Percentiles rank a stretch among this genome's conserved stretches.
These are phyloP conservation scores for Cutaneotrichosporon cyanovorans DNA, from an alignment of 1,284 basidiomycete genomes.

Conservation along the genomic window DNA sequence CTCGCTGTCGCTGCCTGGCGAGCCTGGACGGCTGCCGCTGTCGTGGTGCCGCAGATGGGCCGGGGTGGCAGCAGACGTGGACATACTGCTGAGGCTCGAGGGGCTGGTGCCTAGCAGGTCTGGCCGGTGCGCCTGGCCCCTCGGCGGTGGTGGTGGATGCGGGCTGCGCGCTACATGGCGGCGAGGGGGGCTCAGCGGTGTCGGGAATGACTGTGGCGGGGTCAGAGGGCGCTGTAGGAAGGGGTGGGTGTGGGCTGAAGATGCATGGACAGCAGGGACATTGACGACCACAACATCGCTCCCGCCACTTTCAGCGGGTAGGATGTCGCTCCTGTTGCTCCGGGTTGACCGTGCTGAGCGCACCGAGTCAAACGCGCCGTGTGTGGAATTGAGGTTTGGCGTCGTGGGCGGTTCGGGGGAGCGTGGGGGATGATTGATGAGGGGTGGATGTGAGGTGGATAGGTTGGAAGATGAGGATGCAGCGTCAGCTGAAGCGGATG, in stretches of 20 bases:
- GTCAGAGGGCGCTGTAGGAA: neutral
- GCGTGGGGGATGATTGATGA: no score
- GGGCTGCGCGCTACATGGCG: neutral
- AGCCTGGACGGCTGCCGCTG: neutral
- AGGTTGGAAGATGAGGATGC: no score
- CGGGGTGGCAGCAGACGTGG: neutral
- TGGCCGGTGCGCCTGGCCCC: neutral
- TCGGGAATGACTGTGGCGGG: neutral
- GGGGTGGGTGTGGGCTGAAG: neutral
- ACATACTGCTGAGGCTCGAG: neutral
- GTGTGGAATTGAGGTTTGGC: neutral
- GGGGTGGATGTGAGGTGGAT: no score
- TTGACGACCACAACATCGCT: slow-evolving; percentile 1
- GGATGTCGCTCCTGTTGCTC: neutral
- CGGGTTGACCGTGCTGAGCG: neutral
- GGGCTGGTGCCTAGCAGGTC: neutral
- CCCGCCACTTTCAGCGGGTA: neutral
- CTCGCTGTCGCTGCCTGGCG: neutral
- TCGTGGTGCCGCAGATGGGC: neutral
- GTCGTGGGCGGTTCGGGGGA: no score
- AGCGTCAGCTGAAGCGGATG: no score
- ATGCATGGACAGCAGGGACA: neutral
- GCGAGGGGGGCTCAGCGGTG: slow-evolving; percentile 2
- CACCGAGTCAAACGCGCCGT: slow-evolving; percentile 1
- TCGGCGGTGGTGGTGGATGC: neutral